These are phyloP conservation scores for Fraxinus americana DNA, from an alignment of 257 asterid species.

Conservation along the genomic window DNA sequence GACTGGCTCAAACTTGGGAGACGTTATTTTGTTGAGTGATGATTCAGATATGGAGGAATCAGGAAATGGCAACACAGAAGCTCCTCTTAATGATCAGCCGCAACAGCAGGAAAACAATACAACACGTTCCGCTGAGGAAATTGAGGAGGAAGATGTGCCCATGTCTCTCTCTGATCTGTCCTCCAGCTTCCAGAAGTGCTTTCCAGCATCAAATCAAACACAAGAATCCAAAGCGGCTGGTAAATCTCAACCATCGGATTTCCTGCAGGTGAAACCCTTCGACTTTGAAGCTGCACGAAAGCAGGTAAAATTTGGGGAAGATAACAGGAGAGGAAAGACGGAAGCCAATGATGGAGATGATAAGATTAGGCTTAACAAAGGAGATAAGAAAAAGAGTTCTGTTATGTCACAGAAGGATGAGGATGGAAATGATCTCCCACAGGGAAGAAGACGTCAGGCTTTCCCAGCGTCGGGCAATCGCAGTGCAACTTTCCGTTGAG, in stretches of 20 bases:
- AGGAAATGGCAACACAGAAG: constrained; percentile 27
- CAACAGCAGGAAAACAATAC: constrained; percentile 30
- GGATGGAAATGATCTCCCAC: constrained; percentile 43
- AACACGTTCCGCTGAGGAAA: constrained; percentile 30
- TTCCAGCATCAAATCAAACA: constrained; percentile 41
- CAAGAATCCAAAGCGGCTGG: constrained; percentile 28
- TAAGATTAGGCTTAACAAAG: constrained; percentile 33
- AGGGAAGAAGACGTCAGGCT: constrained; percentile 89
- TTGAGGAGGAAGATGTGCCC: constrained; percentile 54
- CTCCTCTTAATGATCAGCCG: constrained; percentile 24
- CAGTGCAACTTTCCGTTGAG: constrained; percentile 70
- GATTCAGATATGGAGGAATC: constrained; percentile 55
- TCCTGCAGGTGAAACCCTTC: constrained; percentile 56
- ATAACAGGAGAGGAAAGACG: constrained; percentile 5
- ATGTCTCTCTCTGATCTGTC: constrained; percentile 68
- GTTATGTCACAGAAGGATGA: constrained; percentile 37
- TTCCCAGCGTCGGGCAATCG: constrained; percentile 95
- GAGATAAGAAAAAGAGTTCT: constrained; percentile 44
- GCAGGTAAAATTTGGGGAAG: constrained; percentile 62
- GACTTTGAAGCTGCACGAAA: constrained; percentile 73
- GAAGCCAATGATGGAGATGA: constrained; percentile 26
- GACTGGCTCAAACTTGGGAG: constrained; percentile 44
- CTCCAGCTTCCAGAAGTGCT: constrained; percentile 76
- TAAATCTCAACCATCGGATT: constrained; percentile 35
- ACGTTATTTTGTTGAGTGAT: constrained; percentile 53